Conservation (phyloP, 176 grass and related monocot genomes). For the Pharus latifolius region DNA sequence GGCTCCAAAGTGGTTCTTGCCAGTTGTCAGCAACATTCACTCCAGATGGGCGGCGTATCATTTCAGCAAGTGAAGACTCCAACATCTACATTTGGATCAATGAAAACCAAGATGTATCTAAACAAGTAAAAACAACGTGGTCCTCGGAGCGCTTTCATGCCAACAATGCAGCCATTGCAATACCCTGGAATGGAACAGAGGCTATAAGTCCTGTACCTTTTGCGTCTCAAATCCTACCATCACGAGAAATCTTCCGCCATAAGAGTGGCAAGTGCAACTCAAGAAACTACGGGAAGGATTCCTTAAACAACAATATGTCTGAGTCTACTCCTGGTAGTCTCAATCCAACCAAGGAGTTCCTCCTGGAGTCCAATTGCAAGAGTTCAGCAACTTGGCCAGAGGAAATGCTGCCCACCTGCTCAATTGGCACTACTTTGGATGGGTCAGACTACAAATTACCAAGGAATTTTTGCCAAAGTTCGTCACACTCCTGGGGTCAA, state of each 20-base stretch:
- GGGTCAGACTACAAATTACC: constrained; percentile 55
- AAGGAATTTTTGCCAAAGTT: constrained; percentile 40
- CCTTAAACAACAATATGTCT: constrained; percentile 1
- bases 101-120: constrained; percentile 34
- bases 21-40: constrained; percentile 65
- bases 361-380: constrained; percentile 32
- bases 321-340: constrained; percentile 47
- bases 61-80: constrained; percentile 70
- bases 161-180: constrained; percentile 48
- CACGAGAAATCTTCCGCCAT: constrained; percentile 9
- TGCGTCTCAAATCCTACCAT: constrained; percentile 18
- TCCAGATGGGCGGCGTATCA: constrained; percentile 53
- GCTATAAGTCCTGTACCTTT: constrained; percentile 14
- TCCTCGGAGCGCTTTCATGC: constrained; percentile 70
- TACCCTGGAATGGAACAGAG: constrained; percentile 63
- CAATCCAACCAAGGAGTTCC: constrained; percentile 46
- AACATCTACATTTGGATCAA: constrained; percentile 78
- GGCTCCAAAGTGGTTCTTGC: constrained; percentile 42
- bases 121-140: constrained; percentile 55
- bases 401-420: constrained; percentile 61
- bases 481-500: constrained; percentile 70
- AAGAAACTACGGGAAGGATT: constrained; percentile 7
- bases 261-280: not conserved
- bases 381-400: constrained; percentile 84
- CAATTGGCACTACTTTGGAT: constrained; percentile 15